A percentile compares a stretch with the other conserved stretches of the same genome.
phyloP scores from a whole-genome alignment of 257 asterid genomes.

The Primulina eburnea region DNA sequence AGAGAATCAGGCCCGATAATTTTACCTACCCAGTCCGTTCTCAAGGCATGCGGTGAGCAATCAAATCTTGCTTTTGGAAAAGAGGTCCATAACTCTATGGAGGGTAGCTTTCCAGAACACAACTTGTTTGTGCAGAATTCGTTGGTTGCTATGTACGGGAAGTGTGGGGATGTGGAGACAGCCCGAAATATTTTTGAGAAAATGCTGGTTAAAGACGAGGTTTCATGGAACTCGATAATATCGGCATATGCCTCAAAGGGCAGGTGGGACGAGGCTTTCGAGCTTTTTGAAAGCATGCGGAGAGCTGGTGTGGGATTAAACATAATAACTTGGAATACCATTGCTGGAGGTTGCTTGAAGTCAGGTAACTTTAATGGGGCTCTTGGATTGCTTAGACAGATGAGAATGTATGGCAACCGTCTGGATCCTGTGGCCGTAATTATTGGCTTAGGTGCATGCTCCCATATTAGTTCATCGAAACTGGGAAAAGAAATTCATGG shows the following conservation, averaged over 20 bases:
- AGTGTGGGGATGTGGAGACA: conserved; percentile 63
- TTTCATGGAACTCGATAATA: conserved; percentile 83
- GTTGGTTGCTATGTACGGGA: conserved; percentile 79
- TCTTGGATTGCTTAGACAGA: conserved; percentile 58
- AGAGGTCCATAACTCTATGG: conserved; percentile 56
- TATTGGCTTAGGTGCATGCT: conserved; percentile 72
- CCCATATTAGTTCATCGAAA: conserved; percentile 52
- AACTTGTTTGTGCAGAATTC: conserved; percentile 83
- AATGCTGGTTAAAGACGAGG: conserved; percentile 61
- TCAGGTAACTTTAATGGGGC: conserved; percentile 52
- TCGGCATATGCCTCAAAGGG: conserved; percentile 67
- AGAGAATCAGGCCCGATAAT: conserved; percentile 53
- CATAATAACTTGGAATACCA: conserved; percentile 66
- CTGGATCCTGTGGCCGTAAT: conserved; percentile 75
- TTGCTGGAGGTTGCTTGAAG: conserved; percentile 70
- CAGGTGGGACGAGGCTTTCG: conserved; percentile 67
- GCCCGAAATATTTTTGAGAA: conserved; percentile 61
- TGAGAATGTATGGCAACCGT: conserved; percentile 35
- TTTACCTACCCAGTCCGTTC: conserved; percentile 79
- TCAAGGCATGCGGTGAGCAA: conserved; percentile 85
- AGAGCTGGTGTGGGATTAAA: conserved; percentile 37
- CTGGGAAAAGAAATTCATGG: conserved; percentile 76
- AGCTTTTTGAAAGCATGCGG: conserved; percentile 63
- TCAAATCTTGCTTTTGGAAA: conserved; percentile 54
- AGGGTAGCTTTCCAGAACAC: conserved; percentile 35